Conservation (phyloP, 108 stramenopile species). For the Skeletonema potamos region DNA sequence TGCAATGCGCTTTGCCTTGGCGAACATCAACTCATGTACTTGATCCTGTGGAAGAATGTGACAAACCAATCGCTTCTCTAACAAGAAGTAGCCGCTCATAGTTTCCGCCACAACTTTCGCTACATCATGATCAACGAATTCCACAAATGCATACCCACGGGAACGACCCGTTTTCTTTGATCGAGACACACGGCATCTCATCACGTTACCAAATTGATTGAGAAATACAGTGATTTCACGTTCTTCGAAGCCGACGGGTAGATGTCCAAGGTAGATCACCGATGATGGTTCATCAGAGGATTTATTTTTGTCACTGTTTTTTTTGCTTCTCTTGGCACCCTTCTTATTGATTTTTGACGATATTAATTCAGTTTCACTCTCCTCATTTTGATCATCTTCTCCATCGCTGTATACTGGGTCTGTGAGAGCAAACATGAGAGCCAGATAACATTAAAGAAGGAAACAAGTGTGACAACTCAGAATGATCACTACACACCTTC, state of each 20-base stretch:
- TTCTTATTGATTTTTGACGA: constrained; percentile 42
- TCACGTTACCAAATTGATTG: constrained; percentile 92
- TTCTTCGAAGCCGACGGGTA: constrained; percentile 95
- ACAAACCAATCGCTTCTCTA: constrained; percentile 88
- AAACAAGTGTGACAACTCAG: background rate
- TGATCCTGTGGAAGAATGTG: constrained; percentile 75
- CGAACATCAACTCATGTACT: constrained; percentile 57
- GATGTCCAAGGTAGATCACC: constrained; percentile 96
- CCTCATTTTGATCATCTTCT: constrained; percentile 36
- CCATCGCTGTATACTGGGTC: constrained; percentile 72
- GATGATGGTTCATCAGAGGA: constrained; percentile 31
- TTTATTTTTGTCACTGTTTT: constrained; percentile 12
- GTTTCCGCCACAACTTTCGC: constrained; percentile 94
- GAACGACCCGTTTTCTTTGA: constrained; percentile 83
- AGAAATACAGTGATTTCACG: constrained; percentile 87
- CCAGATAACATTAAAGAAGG: background rate
- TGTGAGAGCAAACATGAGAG: background rate
- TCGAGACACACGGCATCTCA: constrained; percentile 78
- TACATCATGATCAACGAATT: constrained; percentile 84
- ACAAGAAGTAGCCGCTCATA: constrained; percentile 93
- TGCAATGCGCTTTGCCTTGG: constrained; percentile 25
- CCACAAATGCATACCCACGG: constrained; percentile 93
- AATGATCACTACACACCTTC: constrained; percentile 46
- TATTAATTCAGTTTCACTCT: constrained; percentile 31
- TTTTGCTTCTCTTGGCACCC: constrained; percentile 27